Evolutionary conservation across 345 rosid genomes (phyloP).

Genomic region (Noccaea caerulescens): DNA sequence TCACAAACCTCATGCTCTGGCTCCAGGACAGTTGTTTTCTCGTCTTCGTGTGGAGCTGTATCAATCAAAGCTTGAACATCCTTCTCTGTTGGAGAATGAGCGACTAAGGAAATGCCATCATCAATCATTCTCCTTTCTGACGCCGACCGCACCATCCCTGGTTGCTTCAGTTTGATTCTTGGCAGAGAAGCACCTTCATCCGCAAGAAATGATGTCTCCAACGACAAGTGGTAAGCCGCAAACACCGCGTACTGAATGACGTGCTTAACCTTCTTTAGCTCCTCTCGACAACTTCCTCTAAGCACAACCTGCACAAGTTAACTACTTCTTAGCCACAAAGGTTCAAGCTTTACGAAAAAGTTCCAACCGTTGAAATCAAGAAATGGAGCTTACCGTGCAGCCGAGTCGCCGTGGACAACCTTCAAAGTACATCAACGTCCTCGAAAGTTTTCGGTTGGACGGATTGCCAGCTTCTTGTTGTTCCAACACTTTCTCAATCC

Average conservation of each 20-base stretch:
- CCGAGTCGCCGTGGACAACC: conserved; percentile 98
- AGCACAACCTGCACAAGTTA: conserved; percentile 65
- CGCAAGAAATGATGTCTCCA: conserved; percentile 97
- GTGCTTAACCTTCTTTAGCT: conserved; percentile 91
- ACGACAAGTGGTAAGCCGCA: conserved; percentile 95
- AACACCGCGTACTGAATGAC: conserved; percentile 90
- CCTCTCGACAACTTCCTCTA: conserved; percentile 75
- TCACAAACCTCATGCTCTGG: conserved; percentile 50
- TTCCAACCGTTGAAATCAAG: neutral
- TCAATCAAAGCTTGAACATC: conserved; percentile 41
- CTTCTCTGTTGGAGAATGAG: conserved; percentile 43
- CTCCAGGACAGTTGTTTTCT: conserved; percentile 10
- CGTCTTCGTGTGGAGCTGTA: conserved; percentile 47
- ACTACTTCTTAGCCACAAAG: neutral
- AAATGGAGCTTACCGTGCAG: conserved; percentile 77
- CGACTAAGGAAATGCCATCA: conserved; percentile 45
- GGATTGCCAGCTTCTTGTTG: conserved; percentile 72
- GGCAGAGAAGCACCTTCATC: conserved; percentile 99
- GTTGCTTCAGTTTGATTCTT: conserved; percentile 51
- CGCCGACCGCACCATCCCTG: conserved; percentile 40
- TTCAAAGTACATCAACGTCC: conserved; percentile 97
- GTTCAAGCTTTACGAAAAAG: neutral
- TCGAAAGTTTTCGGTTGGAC: conserved; percentile 72
- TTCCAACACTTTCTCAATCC: conserved; percentile 73
- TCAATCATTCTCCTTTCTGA: conserved; percentile 54